Evolutionary conservation across 2,329 filamentous ascomycete genomes (phyloP).

Genomic region (Sporothrix brasiliensis): DNA sequence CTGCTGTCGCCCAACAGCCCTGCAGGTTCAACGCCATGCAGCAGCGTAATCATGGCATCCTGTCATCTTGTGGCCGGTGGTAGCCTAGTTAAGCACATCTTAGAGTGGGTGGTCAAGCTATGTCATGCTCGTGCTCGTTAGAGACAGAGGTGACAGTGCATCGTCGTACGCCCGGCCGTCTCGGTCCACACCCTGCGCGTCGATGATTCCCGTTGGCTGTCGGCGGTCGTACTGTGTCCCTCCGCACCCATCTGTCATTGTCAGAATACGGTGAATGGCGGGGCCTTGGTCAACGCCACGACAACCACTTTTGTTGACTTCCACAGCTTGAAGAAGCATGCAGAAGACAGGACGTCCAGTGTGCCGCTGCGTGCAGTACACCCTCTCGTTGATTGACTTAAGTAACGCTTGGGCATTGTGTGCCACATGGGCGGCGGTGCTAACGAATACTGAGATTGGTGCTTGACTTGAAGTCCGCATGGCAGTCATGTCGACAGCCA

Average conservation of each 20-base stretch:
- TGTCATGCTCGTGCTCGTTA: neutral
- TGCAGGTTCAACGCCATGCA: neutral
- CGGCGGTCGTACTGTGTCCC: neutral
- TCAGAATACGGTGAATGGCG: neutral
- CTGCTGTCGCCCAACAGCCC: neutral
- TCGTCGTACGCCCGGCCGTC: conserved; percentile 17
- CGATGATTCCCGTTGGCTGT: conserved; percentile 1
- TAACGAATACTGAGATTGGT: neutral
- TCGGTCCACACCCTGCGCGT: neutral
- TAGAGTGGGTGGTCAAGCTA: neutral
- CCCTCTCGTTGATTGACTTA: neutral
- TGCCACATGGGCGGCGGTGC: neutral
- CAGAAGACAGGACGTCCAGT: neutral
- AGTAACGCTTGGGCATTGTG: neutral
- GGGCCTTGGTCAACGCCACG: neutral
- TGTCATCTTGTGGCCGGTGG: neutral
- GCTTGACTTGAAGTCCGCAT: neutral
- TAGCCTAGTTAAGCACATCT: neutral
- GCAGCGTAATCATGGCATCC: neutral
- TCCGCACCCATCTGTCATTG: neutral
- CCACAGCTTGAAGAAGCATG: no score
- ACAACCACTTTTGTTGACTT: neutral
- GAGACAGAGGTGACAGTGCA: conserved; percentile 6
- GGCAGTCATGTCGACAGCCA: neutral
- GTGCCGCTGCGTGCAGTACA: neutral